A percentile compares a stretch with the other conserved stretches of the same genome.
Evolutionary conservation across 108 stramenopile species (phyloP).

Genomic region (Skeletonema menzelii): DNA sequence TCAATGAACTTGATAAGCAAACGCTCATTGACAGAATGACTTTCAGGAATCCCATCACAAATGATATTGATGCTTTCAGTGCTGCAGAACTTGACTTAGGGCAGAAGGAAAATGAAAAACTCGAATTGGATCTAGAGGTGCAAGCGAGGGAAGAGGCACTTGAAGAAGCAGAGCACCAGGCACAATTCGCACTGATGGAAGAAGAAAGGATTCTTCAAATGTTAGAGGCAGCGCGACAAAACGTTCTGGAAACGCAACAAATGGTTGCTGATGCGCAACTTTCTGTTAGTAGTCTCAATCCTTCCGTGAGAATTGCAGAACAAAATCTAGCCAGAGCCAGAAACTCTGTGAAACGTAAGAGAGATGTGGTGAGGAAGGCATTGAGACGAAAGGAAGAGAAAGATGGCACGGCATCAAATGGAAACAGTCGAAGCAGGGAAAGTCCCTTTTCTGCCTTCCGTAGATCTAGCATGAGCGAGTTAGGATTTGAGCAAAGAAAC

Average conservation of each 20-base stretch:
- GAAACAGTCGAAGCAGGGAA: slow-evolving; percentile 10
- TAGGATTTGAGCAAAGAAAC: slow-evolving; percentile 28
- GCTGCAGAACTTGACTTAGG: slow-evolving; percentile 25
- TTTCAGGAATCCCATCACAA: slow-evolving; percentile 22
- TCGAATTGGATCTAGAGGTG: slow-evolving; percentile 8
- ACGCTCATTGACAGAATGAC: slow-evolving; percentile 31
- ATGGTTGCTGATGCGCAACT: slow-evolving; percentile 22
- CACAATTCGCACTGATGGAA: not conserved
- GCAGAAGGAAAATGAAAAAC: slow-evolving; percentile 15
- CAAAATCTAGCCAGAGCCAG: slow-evolving; percentile 24
- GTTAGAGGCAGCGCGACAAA: not conserved
- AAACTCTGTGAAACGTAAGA: slow-evolving; percentile 16
- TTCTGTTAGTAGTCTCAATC: slow-evolving; percentile 3
- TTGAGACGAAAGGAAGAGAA: slow-evolving; percentile 29
- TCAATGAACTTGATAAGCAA: slow-evolving; percentile 17
- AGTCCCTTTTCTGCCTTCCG: slow-evolving; percentile 5
- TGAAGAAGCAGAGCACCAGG: slow-evolving; percentile 13
- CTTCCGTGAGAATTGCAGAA: slow-evolving; percentile 21
- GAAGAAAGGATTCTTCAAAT: slow-evolving; percentile 5
- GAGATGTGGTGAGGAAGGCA: slow-evolving; percentile 35
- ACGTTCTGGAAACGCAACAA: not conserved
- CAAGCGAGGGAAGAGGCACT: slow-evolving; percentile 7
- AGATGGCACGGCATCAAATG: not conserved
- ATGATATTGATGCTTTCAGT: slow-evolving; percentile 36
- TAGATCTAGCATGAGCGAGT: slow-evolving; percentile 15